Evolutionary conservation across 768 basidiomycete genomes (phyloP), one percentile per base, ranked within the genome.

Genomic region (Termitomyces sp.): DNA sequence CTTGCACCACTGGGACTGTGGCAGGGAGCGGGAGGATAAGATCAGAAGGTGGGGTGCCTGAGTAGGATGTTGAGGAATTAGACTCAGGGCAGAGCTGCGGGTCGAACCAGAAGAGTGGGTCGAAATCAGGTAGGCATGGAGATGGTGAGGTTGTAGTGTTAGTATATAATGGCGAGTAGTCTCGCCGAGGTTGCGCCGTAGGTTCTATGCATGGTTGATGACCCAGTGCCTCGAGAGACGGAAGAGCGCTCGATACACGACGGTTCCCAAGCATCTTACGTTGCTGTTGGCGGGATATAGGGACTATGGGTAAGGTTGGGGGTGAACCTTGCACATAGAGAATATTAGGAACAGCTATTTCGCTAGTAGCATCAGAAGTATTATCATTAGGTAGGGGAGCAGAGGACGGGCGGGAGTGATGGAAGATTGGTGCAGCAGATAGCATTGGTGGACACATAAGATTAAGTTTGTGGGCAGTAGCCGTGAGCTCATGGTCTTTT

Each of bases 401-500:
- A n/a, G n/a, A n/a, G n/a, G n/a, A n/a, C n/a, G n/a, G n/a, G n/a
- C n/a, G n/a, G n/a, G n/a, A n/a, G n/a, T n/a, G n/a, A n/a, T n/a
- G n/a, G n/a, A n/a, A n/a, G n/a, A n/a, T n/a, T n/a, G n/a, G n/a
- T n/a, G n/a, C n/a, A n/a, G n/a, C n/a, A n/a, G n/a, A n/a, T 52
- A 56, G 59, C 32, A 9, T 63, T 27, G 46, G 12, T 35, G 60
- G 57, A 34, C 10, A 52, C 43, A 63, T 57, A 42, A 68, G 62
- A 56, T 87, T 85, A 12, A 85, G 72, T 57, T 69, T 66, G 17
- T 79, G 75, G n/a, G 86, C 77, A 1, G 85, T 84, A 47, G 74
- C 77, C 0, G 83, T 84, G 35, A 88, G 80, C 60, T 85, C 79
- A 25, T 84, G 82, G 37, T 86, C 86, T 66, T 86, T 87, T 71